Evolutionary conservation across 2,329 filamentous ascomycete species (phyloP), one percentile per base, ranked within the genome.

Genomic region (Aspergillus eucalypticola): DNA sequence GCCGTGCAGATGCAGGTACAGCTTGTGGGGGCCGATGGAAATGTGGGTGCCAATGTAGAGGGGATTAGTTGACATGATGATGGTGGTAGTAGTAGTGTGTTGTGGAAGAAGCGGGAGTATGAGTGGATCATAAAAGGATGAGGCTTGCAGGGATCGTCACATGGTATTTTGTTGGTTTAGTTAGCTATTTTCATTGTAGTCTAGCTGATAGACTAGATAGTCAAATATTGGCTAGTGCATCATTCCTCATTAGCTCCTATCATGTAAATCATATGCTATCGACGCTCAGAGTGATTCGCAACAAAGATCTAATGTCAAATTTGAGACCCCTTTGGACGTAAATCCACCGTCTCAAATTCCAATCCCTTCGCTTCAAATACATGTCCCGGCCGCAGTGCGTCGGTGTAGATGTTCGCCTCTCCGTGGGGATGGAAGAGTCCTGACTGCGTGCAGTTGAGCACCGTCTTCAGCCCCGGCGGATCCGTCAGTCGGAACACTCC

Each of bases 401-500:
- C 86, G 0, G 90, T 92, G 71, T 96, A 96, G 1, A 96, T 84
- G 67, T 92, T 88, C 25, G 85, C 82, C 64, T 89, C 82, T 0
- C 77, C 76, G 70, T 91, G 89, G 5, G 87, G 91, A 74, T 99
- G 95, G 73, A 99, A 99, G 0, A 96, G 84, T 1, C 91, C 90
- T 0, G 85, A 84, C 61, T 92, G 86, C 2, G 79, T 87, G 77
- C 95, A 99, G 42, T 87, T 84, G 48, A 96, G 81, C 35, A 99
- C 89, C n/a, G 91, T 86, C 64, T 90, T 87, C 67, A 98, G 83
- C 0, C 95, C 95, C 0, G 95, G 94, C 0, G 95, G 95, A 75
- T 97, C 91, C 0, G 95, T 99, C 4, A 99, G 82, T 35, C 95
- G 87, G 77, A 98, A 99, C 23, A 96, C 90, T 52, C 95, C 95